Base-by-base conservation (phyloP, 139 green algal genomes). In the Mychonastes homosphaera region DNA sequence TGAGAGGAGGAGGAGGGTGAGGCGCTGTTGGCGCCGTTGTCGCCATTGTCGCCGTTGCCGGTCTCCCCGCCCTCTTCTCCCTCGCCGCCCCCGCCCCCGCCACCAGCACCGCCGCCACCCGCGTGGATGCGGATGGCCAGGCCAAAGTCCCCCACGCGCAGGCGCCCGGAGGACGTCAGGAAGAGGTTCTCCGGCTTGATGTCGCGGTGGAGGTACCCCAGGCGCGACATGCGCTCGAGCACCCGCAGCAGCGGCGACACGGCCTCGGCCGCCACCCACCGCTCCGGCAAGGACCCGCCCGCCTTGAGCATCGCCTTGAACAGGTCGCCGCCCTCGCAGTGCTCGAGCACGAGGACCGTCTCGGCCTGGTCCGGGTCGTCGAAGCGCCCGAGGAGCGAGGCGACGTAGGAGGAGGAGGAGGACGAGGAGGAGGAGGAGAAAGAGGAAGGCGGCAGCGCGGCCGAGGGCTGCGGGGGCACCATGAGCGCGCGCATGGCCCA, bases 121-220 rank as follows among this genome's bases (percentile, higher is more conserved):
- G 74, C 36, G 4, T 45, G 56, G 40, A 59, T 77, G 27, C 79
- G 57, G 47, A 92, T 89, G 27, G 85, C 80, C 51, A 90, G 73
- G 0, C 86, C 86, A 63, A 88, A 85, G 65, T 94, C 86, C 0
- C 82, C 84, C 55, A 94, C 64, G 46, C 72, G 60, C 40, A 90
- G 55, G 21, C 74, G 58, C 28, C 58, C 58, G 8, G 48, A 24
- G 0, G 23, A 33, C 0, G 78, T 80, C 9, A 95, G 73, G 63
- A 95, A 87, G 30, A 95, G 81, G 68, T 95, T 95, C 62, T 95
- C 85, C 7, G 85, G 86, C 73, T 76, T 82, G 58, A 85, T 82
- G 61, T 84, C 74, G 3, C 84, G 64, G 63, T 94, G 86, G 41
- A 94, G 66, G 21, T 87, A 62, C 52, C 64, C 53, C 29, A 76